Base-by-base conservation (phyloP, 1,284 basidiomycete species). In the Cutaneotrichosporon cavernicola region DNA sequence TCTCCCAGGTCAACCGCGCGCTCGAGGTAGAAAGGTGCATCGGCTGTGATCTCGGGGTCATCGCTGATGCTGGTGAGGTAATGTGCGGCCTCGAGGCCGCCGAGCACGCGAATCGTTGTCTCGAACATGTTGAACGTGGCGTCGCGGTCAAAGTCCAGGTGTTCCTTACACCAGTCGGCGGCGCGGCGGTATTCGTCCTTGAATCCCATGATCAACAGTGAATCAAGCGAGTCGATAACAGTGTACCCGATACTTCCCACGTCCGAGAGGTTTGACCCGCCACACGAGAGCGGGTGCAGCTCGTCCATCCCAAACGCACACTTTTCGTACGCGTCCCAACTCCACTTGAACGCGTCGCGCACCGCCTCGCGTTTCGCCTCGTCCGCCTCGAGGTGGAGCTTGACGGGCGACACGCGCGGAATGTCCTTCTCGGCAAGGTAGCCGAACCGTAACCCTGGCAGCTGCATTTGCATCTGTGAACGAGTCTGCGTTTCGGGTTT, bases 51-150 rank as follows among this genome's bases (percentile, higher is more conserved):
- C 5, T 34, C 22, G 0, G 77, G 70, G n/a, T 87, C 86, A 16
- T 70, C 49, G 60, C 76, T 73, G 18, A 70, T 73, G 2, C 74
- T 79, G 0, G 80, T 74, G 13, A 94, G 84, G 72, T 92, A 86
- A 75, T 91, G 88, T 0, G 93, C 90, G 0, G 93, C 88, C 0
- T 97, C 84, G 1, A 98, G 82, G 10, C 91, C 91, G 13, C 91
- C 91, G 1, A 93, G 82, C 2, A 91, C 84, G 22, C 91, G 87
- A 56, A 92, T 92, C 0, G 90, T 91, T 0, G 88, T 90, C 86
- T 98, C 95, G 72, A 98, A 98, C 0, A 91, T 93, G 77, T 90
- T 97, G 79, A 92, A 91, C 21, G 85, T 81, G 13, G 85, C 92
- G 72, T 93, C 88, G 13, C 88, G 84, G 43, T 96, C 89, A 74